Evolutionary conservation across 2,329 filamentous ascomycete species (phyloP), one percentile per base, ranked within the genome.

Genomic region (Xylariaceae sp.): DNA sequence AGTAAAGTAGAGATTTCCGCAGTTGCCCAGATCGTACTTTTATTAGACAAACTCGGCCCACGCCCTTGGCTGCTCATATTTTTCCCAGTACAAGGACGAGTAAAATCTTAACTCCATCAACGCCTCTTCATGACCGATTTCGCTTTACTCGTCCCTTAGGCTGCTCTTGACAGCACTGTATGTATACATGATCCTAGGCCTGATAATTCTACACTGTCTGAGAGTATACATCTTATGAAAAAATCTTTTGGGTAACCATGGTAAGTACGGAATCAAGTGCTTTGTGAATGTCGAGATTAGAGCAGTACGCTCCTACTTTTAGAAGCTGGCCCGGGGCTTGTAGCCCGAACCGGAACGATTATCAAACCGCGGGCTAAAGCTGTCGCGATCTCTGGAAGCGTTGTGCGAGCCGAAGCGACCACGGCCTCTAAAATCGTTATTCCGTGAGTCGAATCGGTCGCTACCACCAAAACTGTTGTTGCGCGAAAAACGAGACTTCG

Each of bases 1-100:
- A 63, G 53, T 61, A 44, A 57, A 59, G 57, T 59, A 51, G 64
- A 65, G 64, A 66, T 65, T 65, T 66, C 46, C 51, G 43, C 35
- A 44, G 51, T 43, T 27, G 29, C 23, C 40, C 20, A 23, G 46
- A 55, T 44, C 32, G 42, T 53, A 43, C 30, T 41, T 47, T 49
- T 47, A 36, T 41, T 33, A 33, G 21, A 45, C 39, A 21, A 53
- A 53, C 48, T 50, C 41, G 37, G 23, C 23, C 56, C 53, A 42
- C 59, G 55, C 48, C 59, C 56, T n/a, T 35, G 37, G 29, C 30
- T 36, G 45, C 39, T 51, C 55, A 30, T 21, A 50, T 53, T n/a
- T 60, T 46, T 41, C 41, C 36, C 32, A 51, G 26, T 30, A 43
- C 49, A 54, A 59, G 51, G 55, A 58, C 50, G 50, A 59, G 27